Evolutionary conservation across 1,284 basidiomycete genomes (phyloP), one percentile per base, ranked within the genome.

Genomic region (Microbotryum saponariae): DNA sequence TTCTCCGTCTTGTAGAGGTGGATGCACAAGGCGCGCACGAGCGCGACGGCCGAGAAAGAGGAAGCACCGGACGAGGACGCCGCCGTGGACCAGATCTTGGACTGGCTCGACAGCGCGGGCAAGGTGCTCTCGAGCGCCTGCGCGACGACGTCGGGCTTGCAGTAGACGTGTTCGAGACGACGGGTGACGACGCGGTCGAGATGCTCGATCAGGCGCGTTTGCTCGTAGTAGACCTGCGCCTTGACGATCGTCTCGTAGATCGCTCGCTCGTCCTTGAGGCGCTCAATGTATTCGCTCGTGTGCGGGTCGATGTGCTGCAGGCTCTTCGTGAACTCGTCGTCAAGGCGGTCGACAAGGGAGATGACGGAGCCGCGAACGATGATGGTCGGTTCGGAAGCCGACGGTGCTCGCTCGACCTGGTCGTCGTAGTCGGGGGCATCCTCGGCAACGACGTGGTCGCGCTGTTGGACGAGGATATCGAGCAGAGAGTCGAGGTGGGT

Each of bases 271-370:
- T 97, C 92, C 78, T 91, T 89, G 61, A 97, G 79, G 58, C 92
- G 83, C 73, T 97, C 94, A 59, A 99, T 89, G 75, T 99, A 99
- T 77, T 99, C 96, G 55, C 90, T 90, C 6, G 96, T 91, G 76
- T 98, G 96, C 18, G 96, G 94, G 74, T 99, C 96, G 70, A 97
- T 93, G 76, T 97, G 91, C 82, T 98, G 96, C 57, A 99, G 78
- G 73, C 91, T 94, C 77, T 90, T 91, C 56, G 91, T 97, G 77
- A 99, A 98, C 78, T 99, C 96, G 73, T 98, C 96, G 76, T 98
- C 96, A 57, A 99, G 79, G 62, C 94, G 86, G 77, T 99, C 96
- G 55, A 99, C 83, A 72, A 97, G 90, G 74, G 88, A 90, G 76
- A 94, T 91, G 74, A 97, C 84, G 74, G 88, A 92, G 51, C 92